Evolutionary conservation across 768 basidiomycete species (phyloP).

Genomic region (Leccinum boreale): DNA sequence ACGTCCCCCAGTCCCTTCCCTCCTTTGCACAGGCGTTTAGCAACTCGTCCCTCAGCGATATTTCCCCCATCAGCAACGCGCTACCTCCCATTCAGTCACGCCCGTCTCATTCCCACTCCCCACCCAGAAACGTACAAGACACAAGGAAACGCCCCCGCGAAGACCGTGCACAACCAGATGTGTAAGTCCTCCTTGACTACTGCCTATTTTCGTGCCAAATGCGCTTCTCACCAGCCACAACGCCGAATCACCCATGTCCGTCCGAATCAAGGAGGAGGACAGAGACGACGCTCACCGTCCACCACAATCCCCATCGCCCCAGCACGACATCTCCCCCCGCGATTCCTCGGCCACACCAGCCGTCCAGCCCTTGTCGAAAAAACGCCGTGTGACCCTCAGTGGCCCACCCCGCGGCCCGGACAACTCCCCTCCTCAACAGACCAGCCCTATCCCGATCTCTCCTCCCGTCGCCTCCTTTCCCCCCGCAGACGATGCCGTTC

Average conservation of each 20-base stretch:
- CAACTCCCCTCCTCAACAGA: slow-evolving; percentile 43
- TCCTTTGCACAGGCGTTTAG: slow-evolving; percentile 79
- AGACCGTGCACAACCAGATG: slow-evolving; percentile 35
- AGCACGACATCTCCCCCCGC: slow-evolving; percentile 5
- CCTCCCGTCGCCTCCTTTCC: slow-evolving; percentile 64
- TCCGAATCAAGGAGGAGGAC: slow-evolving; percentile 66
- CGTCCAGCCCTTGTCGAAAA: slow-evolving; percentile 48
- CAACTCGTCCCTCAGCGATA: slow-evolving; percentile 48
- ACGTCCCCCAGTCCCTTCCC: slow-evolving; percentile 58
- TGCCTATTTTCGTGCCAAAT: slow-evolving; percentile 5
- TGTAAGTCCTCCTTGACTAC: slow-evolving; percentile 38
- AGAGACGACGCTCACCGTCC: slow-evolving; percentile 40
- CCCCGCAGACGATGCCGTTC: slow-evolving; percentile 53
- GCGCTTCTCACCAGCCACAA: slow-evolving; percentile 20
- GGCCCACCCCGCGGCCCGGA: slow-evolving; percentile 35
- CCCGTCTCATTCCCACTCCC: slow-evolving; percentile 32
- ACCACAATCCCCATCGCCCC: slow-evolving; percentile 34
- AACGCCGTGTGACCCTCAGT: slow-evolving; percentile 68
- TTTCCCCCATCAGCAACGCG: slow-evolving; percentile 49
- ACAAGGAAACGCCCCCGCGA: slow-evolving; percentile 45
- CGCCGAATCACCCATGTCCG: slow-evolving; percentile 39
- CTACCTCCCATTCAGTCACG: slow-evolving; percentile 63
- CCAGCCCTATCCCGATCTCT: slow-evolving; percentile 56
- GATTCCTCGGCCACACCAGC: slow-evolving; percentile 37
- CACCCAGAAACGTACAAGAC: neutral